Base-by-base conservation (phyloP, 768 basidiomycete species). In the Tylopilus vinaceipallidus region DNA sequence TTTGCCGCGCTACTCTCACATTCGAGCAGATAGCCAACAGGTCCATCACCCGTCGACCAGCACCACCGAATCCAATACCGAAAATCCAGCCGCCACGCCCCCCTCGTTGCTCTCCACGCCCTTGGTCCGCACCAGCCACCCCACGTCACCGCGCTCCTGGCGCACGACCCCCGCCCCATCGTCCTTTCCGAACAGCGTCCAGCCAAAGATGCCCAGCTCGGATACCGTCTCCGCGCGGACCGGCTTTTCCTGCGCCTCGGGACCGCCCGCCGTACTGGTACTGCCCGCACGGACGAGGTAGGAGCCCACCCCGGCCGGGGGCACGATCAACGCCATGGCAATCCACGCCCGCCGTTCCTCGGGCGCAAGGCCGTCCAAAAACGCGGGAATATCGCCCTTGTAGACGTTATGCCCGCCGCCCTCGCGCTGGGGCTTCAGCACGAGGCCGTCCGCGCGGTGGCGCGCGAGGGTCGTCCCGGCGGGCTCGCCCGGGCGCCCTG, bases 391-490 rank as follows among this genome's bases (percentile, higher is more conserved):
- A 41, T 84, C 82, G 3, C 73, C 73, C 52, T 88, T 88, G 71
- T 98, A 98, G 22, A 98, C 79, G 59, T 99, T 99, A 60, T 98
- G 97, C 8, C 95, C 95, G 1, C 95, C 95, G 2, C 95, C 95
- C 73, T 99, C 95, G n/a, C 95, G 79, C 66, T 98, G 95, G 0
- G 95, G 95, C 67, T 99, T 99, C 41, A 99, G 77, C 2, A 98
- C 95, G 23, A 93, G 80, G 6, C 75, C 71, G 6, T 70, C 63
- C 0, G 83, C 76, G 13, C 72, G 35, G 5, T 20, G 26, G 24
- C 56, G 60, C 3, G 67, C 65, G 13, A 58, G 49, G 1, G 49
- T 42, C 38, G 42, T 62, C 22, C 66, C 67, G 12, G 53, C 34
- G 0, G 65, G 58, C 39, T 60, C 64, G 1, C 49, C 53, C 8